These are phyloP conservation scores for Malus sylvestris DNA, from an alignment of 306 rosid genomes.

Conservation along the genomic window DNA sequence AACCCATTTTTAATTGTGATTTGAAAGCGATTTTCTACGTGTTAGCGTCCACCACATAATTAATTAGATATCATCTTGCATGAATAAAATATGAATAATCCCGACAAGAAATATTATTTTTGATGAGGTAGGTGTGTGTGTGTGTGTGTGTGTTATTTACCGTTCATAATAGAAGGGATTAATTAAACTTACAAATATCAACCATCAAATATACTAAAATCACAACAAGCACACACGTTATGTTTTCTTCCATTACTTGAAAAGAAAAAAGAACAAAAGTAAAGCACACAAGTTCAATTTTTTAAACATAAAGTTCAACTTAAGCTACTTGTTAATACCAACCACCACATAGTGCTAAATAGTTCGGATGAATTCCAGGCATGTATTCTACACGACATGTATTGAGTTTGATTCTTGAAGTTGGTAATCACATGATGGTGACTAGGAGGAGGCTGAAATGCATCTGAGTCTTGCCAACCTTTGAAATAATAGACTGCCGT, in stretches of 20 bases:
- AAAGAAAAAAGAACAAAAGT: neutral
- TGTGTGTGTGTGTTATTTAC: neutral
- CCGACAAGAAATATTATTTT: slow-evolving; percentile 5
- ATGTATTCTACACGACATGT: no score
- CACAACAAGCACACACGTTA: neutral
- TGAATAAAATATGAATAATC: neutral
- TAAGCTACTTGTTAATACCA: neutral
- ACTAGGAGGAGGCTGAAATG: no score
- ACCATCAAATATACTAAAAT: neutral
- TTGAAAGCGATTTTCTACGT: slow-evolving; percentile 27
- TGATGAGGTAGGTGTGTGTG: slow-evolving; percentile 7
- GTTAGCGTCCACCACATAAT: slow-evolving; percentile 2
- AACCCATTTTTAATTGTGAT: slow-evolving; percentile 4
- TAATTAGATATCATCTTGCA: neutral
- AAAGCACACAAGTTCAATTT: neutral
- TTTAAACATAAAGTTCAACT: neutral
- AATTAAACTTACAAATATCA: neutral
- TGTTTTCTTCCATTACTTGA: neutral
- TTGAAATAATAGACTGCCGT: no score
- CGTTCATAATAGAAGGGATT: neutral
- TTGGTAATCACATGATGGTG: no score
- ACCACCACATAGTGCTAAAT: no score
- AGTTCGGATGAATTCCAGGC: no score
- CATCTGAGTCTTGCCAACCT: no score
- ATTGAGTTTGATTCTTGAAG: no score